Percentiles rank a stretch among this genome's conserved stretches.
phyloP scores from a whole-genome alignment of 192 early-diverging fungal genomes.

The Spinellus fusiger region DNA sequence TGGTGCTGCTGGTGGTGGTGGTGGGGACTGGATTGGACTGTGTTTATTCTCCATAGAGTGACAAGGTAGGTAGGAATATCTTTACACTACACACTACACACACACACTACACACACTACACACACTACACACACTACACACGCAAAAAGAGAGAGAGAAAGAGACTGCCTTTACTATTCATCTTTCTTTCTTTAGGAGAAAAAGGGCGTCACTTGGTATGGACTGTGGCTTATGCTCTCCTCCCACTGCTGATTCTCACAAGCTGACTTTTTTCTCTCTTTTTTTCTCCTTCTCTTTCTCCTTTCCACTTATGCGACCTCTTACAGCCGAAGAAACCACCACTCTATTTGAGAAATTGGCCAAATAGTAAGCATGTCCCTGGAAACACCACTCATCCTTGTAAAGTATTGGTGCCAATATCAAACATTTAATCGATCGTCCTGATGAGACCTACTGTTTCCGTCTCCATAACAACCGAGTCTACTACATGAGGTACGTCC shows the following conservation, averaged over 20 bases:
- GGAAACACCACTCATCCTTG: conserved; percentile 1
- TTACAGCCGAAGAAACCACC: conserved; percentile 97
- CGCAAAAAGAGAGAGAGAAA: too few species aligned
- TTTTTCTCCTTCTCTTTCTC: not conserved
- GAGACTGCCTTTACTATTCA: too few species aligned
- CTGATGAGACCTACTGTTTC: conserved; percentile 96
- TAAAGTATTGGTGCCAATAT: conserved; percentile 92
- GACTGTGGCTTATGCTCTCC: not conserved
- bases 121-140: too few species aligned
- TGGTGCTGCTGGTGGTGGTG: too few species aligned
- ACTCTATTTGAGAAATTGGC: conserved; percentile 96
- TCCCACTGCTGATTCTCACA: not conserved
- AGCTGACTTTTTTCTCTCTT: not conserved
- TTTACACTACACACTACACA: too few species aligned
- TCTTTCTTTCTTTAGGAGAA: too few species aligned
- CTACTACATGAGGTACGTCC: conserved; percentile 93
- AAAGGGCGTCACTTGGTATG: not conserved
- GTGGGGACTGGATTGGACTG: too few species aligned
- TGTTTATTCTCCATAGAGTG: too few species aligned
- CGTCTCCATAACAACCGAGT: conserved; percentile 90
- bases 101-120: too few species aligned
- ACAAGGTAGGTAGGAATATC: too few species aligned
- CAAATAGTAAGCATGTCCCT: conserved; percentile 68
- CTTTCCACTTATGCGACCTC: conserved; percentile 71
- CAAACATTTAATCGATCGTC: conserved; percentile 86